These are phyloP conservation scores for Globisporangium emineosum DNA, from an alignment of 352 stramenopile genomes.

Conservation along the genomic window DNA sequence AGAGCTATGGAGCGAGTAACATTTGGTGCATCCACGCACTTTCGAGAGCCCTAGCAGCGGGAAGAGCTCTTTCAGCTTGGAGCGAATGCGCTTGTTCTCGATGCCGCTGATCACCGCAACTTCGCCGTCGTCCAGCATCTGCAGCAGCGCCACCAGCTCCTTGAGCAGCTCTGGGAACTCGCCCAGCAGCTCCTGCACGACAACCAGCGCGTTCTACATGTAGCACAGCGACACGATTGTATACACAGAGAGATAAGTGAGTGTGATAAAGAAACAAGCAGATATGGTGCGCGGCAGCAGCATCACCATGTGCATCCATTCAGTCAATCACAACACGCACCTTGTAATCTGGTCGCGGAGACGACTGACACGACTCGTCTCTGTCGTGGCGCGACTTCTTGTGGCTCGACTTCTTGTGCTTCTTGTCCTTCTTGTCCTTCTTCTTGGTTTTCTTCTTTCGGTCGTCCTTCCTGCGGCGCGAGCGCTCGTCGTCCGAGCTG, in stretches of 20 bases:
- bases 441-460: slow-evolving; percentile 28
- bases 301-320: neutral
- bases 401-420: slow-evolving; percentile 25
- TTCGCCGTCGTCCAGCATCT: slow-evolving; percentile 76
- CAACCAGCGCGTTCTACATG: slow-evolving; percentile 37
- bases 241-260: neutral
- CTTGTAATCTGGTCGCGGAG: slow-evolving; percentile 12
- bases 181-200: slow-evolving; percentile 52
- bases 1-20: neutral
- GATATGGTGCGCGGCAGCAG: neutral
- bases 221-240: neutral
- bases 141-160: slow-evolving; percentile 64
- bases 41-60: slow-evolving; percentile 67
- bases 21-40: slow-evolving; percentile 17
- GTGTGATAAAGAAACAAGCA: neutral
- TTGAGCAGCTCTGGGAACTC: slow-evolving; percentile 63
- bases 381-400: slow-evolving; percentile 25
- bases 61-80: slow-evolving; percentile 65
- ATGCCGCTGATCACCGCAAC: slow-evolving; percentile 75
- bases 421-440: slow-evolving; percentile 27
- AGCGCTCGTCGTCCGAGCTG: slow-evolving; percentile 4
- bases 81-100: slow-evolving; percentile 64
- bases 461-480: slow-evolving; percentile 20
- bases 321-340: neutral
- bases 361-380: slow-evolving; percentile 16